A percentile compares a stretch with the other conserved stretches of the same genome.
Evolutionary conservation across 2,329 filamentous ascomycete genomes (phyloP).

Genomic region (Cercospora sp.): DNA sequence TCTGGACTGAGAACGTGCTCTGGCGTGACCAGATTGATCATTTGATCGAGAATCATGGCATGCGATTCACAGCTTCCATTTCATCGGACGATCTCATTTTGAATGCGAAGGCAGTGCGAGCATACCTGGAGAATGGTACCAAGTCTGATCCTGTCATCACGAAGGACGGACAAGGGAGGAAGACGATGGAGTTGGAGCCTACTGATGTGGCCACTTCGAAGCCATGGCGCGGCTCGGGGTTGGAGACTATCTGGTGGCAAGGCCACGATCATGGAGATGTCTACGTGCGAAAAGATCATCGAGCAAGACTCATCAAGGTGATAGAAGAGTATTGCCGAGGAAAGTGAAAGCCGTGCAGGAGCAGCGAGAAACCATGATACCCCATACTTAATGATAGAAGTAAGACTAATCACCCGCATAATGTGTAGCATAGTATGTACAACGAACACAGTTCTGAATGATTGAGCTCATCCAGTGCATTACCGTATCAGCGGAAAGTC

Average conservation of each 20-base stretch:
- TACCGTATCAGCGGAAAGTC: not conserved
- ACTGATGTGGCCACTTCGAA: slow-evolving; percentile 36
- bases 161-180: slow-evolving; percentile 24
- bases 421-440: slow-evolving; percentile 2
- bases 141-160: slow-evolving; percentile 32
- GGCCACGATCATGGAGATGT: slow-evolving; percentile 65
- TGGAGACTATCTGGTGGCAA: slow-evolving; percentile 63
- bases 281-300: slow-evolving; percentile 47
- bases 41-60: slow-evolving; percentile 34
- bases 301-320: slow-evolving; percentile 32
- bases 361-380: not conserved
- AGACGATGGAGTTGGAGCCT: slow-evolving; percentile 34
- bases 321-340: slow-evolving; percentile 30
- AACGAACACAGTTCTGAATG: not conserved
- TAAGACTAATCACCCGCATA: not conserved
- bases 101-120: slow-evolving; percentile 58
- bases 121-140: slow-evolving; percentile 54
- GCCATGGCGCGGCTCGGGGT: slow-evolving; percentile 43
- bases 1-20: slow-evolving; percentile 69
- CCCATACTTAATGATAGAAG: not conserved
- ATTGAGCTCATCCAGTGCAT: not conserved
- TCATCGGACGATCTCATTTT: slow-evolving; percentile 66
- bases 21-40: slow-evolving; percentile 66
- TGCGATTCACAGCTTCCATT: slow-evolving; percentile 58
- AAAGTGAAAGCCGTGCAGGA: not conserved